These are phyloP conservation scores for Mycosphaerella sp. DNA, from an alignment of 2,329 filamentous ascomycete genomes.

Conservation along the genomic window DNA sequence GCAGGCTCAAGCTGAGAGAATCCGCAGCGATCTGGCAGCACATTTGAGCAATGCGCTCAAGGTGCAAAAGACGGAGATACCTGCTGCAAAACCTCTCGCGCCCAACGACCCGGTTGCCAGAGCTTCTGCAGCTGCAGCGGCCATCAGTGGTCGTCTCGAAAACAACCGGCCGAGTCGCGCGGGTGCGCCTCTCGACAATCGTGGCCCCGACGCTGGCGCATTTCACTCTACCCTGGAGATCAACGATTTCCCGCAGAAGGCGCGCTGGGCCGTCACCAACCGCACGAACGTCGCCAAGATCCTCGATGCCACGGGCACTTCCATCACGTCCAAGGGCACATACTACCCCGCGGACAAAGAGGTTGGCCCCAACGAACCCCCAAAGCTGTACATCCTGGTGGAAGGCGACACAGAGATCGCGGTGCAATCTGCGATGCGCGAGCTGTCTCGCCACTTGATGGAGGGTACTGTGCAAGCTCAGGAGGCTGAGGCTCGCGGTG, in stretches of 20 bases:
- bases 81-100: slow-evolving; percentile 35
- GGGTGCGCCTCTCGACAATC: slow-evolving; percentile 95
- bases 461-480: slow-evolving; percentile 87
- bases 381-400: slow-evolving; percentile 97
- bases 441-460: slow-evolving; percentile 78
- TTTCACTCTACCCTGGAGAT: slow-evolving; percentile 98
- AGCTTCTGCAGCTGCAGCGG: slow-evolving; percentile 80
- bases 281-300: slow-evolving; percentile 98
- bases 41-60: slow-evolving; percentile 64
- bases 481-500: slow-evolving; percentile 73
- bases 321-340: slow-evolving; percentile 93
- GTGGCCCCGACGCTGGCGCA: slow-evolving; percentile 90
- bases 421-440: slow-evolving; percentile 82
- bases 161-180: slow-evolving; percentile 79
- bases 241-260: slow-evolving; percentile 99
- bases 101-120: slow-evolving; percentile 26
- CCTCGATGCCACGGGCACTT: slow-evolving; percentile 85
- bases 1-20: slow-evolving; percentile 6
- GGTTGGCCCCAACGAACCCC: slow-evolving; percentile 64
- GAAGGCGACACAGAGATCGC: slow-evolving; percentile 94
- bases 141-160: slow-evolving; percentile 84
- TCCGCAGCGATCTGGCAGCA: slow-evolving; percentile 23
- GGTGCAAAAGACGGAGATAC: slow-evolving; percentile 61
- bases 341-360: slow-evolving; percentile 81
- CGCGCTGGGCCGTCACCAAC: slow-evolving; percentile 97